These are phyloP conservation scores for Yamadazyma paraphyllophila DNA, from an alignment of 805 yeast genomes.

Conservation along the genomic window DNA sequence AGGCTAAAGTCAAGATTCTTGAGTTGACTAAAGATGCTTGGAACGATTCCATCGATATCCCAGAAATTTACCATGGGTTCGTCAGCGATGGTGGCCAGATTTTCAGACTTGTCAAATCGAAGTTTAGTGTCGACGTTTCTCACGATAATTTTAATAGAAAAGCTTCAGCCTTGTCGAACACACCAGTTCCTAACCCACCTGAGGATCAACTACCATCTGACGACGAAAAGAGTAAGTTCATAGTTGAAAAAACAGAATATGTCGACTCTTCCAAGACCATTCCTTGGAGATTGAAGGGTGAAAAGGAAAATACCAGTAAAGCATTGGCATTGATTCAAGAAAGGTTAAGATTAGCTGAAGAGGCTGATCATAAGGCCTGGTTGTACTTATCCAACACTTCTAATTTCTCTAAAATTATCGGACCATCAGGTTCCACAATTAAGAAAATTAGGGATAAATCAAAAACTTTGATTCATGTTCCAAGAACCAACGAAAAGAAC, in stretches of 20 bases:
- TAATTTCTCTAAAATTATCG: slow-evolving; percentile 63
- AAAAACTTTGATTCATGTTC: slow-evolving; percentile 60
- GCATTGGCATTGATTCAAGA: slow-evolving; percentile 52
- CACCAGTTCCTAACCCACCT: slow-evolving; percentile 46
- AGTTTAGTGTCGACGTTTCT: slow-evolving; percentile 55
- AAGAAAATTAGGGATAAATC: slow-evolving; percentile 58
- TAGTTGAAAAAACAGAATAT: slow-evolving; percentile 30
- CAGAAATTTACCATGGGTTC: slow-evolving; percentile 54
- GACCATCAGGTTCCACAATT: slow-evolving; percentile 71
- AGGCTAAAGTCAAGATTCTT: slow-evolving; percentile 59
- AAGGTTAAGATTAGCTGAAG: slow-evolving; percentile 46
- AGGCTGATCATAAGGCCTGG: slow-evolving; percentile 55
- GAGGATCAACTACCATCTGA: slow-evolving; percentile 43
- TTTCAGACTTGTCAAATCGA: slow-evolving; percentile 50
- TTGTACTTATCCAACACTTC: slow-evolving; percentile 55
- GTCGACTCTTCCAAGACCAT: slow-evolving; percentile 32
- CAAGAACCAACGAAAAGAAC: slow-evolving; percentile 53
- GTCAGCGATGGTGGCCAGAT: slow-evolving; percentile 69
- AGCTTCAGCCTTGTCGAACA: slow-evolving; percentile 50
- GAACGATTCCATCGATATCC: slow-evolving; percentile 55
- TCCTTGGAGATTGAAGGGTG: slow-evolving; percentile 70
- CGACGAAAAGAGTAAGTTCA: slow-evolving; percentile 42
- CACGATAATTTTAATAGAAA: slow-evolving; percentile 52
- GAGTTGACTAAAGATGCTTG: slow-evolving; percentile 61
- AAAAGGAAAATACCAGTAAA: slow-evolving; percentile 45